Conservation (phyloP, 331 rosid genomes). For the Malus hybrid region DNA sequence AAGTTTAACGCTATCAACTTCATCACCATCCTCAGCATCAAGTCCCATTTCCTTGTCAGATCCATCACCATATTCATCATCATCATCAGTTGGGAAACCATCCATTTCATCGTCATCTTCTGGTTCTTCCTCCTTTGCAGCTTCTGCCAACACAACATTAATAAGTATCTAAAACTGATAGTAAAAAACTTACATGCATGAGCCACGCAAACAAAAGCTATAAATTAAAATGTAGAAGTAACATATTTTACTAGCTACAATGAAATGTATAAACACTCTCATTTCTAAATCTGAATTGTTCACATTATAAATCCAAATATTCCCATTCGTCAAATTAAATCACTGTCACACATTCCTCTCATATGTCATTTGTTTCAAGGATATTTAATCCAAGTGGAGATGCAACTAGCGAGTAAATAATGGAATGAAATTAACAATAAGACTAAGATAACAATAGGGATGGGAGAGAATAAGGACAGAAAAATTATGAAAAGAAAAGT, state of each 20-base stretch:
- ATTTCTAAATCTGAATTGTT: background rate
- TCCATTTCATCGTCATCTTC: constrained; percentile 99
- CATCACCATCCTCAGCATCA: constrained; percentile 82
- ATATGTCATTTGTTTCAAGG: no score
- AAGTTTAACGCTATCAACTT: constrained; percentile 58
- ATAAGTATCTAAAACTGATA: background rate
- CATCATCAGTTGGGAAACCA: constrained; percentile 83
- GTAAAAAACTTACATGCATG: background rate
- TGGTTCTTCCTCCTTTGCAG: constrained; percentile 78
- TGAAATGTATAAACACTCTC: background rate
- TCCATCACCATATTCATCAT: constrained; percentile 69
- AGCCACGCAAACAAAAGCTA: background rate
- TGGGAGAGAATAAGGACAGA: no score
- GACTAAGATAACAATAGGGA: background rate
- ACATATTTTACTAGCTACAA: background rate
- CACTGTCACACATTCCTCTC: background rate
- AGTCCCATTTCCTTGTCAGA: constrained; percentile 93
- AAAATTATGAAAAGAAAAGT: no score
- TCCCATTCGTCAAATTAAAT: no score
- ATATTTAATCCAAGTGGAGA: no score
- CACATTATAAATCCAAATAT: background rate
- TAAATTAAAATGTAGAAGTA: no score
- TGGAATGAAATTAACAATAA: background rate
- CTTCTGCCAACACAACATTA: constrained; percentile 33
- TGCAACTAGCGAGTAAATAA: background rate